These are phyloP conservation scores for Fusarium mexicanum DNA, from an alignment of 2,329 filamentous ascomycete species.

Conservation along the genomic window DNA sequence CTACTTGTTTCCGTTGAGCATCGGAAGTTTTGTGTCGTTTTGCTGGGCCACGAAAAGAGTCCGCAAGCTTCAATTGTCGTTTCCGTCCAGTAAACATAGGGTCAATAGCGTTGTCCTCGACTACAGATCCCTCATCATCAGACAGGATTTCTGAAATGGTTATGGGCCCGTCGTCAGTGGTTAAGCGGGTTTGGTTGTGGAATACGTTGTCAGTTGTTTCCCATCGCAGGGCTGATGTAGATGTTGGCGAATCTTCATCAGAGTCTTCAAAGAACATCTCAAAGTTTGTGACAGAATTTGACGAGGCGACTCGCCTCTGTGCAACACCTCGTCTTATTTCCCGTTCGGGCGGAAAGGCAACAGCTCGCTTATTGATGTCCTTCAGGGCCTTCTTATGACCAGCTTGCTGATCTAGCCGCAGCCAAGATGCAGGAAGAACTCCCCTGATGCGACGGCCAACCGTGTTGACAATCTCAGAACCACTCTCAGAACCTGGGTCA, in stretches of 20 bases:
- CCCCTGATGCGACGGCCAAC: conserved; percentile 63
- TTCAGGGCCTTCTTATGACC: conserved; percentile 46
- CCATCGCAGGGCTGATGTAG: conserved; percentile 24
- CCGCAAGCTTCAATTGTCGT: conserved; percentile 47
- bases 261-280: conserved; percentile 59
- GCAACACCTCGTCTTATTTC: conserved; percentile 61
- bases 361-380: conserved; percentile 42
- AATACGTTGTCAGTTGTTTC: conserved; percentile 38
- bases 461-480: conserved; percentile 53
- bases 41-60: conserved; percentile 38
- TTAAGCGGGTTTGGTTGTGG: conserved; percentile 43
- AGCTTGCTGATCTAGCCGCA: conserved; percentile 65
- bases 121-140: conserved; percentile 49
- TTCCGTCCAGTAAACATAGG: conserved; percentile 59
- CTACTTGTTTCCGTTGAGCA: conserved; percentile 33
- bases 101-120: conserved; percentile 65
- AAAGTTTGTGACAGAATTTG: conserved; percentile 40
- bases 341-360: conserved; percentile 50
- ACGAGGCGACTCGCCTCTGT: conserved; percentile 51
- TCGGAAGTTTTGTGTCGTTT: conserved; percentile 41
- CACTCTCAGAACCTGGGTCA: conserved; percentile 52
- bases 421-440: conserved; percentile 74
- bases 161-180: conserved; percentile 19
- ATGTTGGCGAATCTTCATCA: conserved; percentile 49
- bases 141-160: conserved; percentile 17